A percentile compares a stretch with the other conserved stretches of the same genome.
phyloP scores from a whole-genome alignment of 306 rosid species.

The Dalbergia cochinchinensis region DNA sequence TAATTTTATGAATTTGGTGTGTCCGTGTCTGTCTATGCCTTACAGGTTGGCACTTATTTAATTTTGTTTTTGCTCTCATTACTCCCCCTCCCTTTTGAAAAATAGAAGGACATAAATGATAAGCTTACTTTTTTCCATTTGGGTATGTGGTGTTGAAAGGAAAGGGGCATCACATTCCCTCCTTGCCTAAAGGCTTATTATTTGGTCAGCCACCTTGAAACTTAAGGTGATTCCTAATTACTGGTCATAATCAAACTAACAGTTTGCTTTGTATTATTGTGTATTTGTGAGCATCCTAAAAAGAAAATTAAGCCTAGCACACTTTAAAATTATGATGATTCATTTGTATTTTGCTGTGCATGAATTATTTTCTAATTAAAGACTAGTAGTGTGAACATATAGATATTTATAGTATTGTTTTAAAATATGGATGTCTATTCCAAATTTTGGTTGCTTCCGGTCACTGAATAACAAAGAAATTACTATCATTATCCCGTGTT shows the following conservation, averaged over 20 bases:
- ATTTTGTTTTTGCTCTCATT: slow-evolving; percentile 6
- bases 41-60: background rate
- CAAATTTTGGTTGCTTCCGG: slow-evolving; percentile 7
- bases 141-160: slow-evolving; percentile 14
- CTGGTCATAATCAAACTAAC: slow-evolving; percentile 20
- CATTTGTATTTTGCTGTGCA: background rate
- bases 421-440: slow-evolving; percentile 20
- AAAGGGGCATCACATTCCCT: slow-evolving; percentile 18
- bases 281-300: slow-evolving; percentile 18
- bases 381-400: slow-evolving; percentile 18
- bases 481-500: background rate
- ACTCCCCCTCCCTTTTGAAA: background rate
- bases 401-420: slow-evolving; percentile 19
- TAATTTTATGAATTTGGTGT: no score
- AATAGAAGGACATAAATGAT: background rate
- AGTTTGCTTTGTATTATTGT: slow-evolving; percentile 12
- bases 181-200: slow-evolving; percentile 10
- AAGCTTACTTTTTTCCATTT: background rate
- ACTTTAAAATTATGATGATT: background rate
- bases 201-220: slow-evolving; percentile 6
- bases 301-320: slow-evolving; percentile 20
- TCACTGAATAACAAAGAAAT: background rate
- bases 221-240: background rate
- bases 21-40: no score
- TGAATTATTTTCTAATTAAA: slow-evolving; percentile 5